Evolutionary conservation across 225 moss, liverwort and hornwort genomes (phyloP).

Genomic region (Thuidium tamariscinum): DNA sequence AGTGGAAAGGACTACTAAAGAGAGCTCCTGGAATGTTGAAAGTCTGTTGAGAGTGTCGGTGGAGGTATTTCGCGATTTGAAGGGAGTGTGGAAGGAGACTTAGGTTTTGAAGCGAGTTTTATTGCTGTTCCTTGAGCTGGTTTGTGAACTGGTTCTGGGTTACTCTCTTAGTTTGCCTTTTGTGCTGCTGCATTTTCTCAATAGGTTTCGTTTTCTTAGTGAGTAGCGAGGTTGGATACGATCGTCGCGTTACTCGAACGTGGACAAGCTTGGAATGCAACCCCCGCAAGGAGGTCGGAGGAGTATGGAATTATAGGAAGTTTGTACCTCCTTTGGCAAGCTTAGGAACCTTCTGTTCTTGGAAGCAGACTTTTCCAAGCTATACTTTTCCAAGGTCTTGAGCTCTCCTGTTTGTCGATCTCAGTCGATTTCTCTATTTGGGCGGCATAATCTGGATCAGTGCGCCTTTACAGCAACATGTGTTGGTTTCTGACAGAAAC

Average conservation of each 20-base stretch:
- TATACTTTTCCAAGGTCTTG: not conserved
- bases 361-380: not conserved
- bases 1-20: not conserved
- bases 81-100: not conserved
- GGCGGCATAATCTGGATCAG: not conserved
- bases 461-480: not conserved
- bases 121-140: not conserved
- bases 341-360: constrained; percentile 6
- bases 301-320: constrained; percentile 2
- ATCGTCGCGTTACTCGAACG: not conserved
- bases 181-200: not conserved
- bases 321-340: not conserved
- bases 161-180: not conserved
- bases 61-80: not conserved
- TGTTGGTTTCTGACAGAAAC: not conserved
- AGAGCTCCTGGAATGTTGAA: not conserved
- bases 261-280: constrained; percentile 13
- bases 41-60: not conserved
- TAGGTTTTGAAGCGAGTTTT: not conserved
- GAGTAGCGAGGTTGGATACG: not conserved
- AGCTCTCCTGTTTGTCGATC: not conserved
- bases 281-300: not conserved
- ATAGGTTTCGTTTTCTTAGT: not conserved
- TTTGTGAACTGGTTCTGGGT: not conserved
- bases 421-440: not conserved